Base-by-base conservation (phyloP, 2,329 filamentous ascomycete species). In the Colletotrichum nymphaeae region DNA sequence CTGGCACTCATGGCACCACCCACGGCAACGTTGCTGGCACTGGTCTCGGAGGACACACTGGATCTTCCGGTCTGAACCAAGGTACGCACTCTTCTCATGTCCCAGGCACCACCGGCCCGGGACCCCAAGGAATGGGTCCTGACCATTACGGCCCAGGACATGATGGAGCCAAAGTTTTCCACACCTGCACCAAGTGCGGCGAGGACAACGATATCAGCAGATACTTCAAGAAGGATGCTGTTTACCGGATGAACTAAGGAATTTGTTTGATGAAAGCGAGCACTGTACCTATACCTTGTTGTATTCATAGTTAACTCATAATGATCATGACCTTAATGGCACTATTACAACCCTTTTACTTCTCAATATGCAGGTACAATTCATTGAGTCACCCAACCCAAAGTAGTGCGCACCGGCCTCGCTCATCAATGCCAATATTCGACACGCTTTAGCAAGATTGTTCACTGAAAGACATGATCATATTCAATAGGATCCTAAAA, bases 221-320 rank as follows among this genome's bases (percentile, higher is more conserved):
- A n/a, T 76, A 76, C 60, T 76, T 76, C 55, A 72, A 74, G 37
- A 76, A 73, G 73, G 73, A 76, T 35, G 74, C 73, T 0, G 58
- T 73, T 1, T 76, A 76, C 67, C 73, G 74, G 37, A 73, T 73
- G 71, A 63, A 63, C 35, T 55, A 70, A 37, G 30, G 46, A 24
- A 9, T 46, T 55, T 56, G 12, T 46, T 55, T 49, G 9, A 56
- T n/a, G 46, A 22, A 9, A 73, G 67, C 56, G 56, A 42, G 22
- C 14, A 56, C 66, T 70, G 37, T 42, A 42, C 37, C 37, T 42
- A 58, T 57, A 73, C 7, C 70, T 63, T 19, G 37, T 46, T 71
- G 46, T 71, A 62, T 14, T 46, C 24, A 22, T 55, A 67, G 14
- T 14, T 73, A 62, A 67, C 42, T 8, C 60, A 49, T 70, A 60